A percentile compares a stretch with the other conserved stretches of the same genome.
Conservation (phyloP, 257 asterid species). For the Nicotiana sylvestris region DNA sequence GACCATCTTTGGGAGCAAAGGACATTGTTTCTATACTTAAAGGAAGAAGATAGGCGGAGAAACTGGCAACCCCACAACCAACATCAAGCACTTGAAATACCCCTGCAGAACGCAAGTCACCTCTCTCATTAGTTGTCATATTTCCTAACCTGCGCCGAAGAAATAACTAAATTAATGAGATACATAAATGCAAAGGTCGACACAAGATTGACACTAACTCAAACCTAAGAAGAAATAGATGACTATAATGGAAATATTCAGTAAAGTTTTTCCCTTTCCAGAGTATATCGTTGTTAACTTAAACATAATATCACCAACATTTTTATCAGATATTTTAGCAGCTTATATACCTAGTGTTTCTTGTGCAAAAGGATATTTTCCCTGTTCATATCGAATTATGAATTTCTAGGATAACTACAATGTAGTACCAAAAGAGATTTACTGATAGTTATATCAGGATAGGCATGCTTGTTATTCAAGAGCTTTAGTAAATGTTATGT, state of each 20-base stretch:
- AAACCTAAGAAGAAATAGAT: not conserved
- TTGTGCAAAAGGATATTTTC: not conserved
- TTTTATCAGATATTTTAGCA: not conserved
- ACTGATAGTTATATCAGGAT: not conserved
- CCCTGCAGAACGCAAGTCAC: constrained; percentile 72
- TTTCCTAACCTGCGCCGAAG: constrained; percentile 70
- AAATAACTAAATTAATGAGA: not conserved
- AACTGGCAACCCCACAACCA: constrained; percentile 97
- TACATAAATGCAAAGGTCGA: not conserved
- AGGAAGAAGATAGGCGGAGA: constrained; percentile 90
- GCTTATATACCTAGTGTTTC: not conserved
- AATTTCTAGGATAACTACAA: not conserved
- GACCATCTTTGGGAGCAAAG: constrained; percentile 92
- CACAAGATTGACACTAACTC: not conserved
- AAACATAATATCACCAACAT: not conserved
- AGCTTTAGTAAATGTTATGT: not conserved
- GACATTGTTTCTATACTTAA: constrained; percentile 79
- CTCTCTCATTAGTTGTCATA: constrained; percentile 67
- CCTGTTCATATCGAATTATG: not conserved
- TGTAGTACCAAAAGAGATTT: not conserved
- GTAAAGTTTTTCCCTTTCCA: not conserved
- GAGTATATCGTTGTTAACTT: not conserved
- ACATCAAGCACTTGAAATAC: constrained; percentile 83
- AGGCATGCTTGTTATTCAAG: not conserved
- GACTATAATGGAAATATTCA: not conserved